A percentile compares a stretch with the other conserved stretches of the same genome.
These are phyloP conservation scores for Boletellus deceptivus DNA, from an alignment of 1,284 basidiomycete genomes.

Conservation along the genomic window DNA sequence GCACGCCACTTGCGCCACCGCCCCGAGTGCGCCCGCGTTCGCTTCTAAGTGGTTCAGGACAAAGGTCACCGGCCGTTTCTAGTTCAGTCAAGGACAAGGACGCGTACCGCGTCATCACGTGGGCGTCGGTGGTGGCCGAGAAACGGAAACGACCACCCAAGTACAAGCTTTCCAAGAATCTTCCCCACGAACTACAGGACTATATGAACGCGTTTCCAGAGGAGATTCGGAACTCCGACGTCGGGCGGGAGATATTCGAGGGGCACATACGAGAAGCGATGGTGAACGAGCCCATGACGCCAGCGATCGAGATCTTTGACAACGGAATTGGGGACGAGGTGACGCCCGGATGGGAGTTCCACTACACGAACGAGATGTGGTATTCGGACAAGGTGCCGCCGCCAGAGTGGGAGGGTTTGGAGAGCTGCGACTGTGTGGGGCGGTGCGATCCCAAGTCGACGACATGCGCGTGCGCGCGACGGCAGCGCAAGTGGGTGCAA, in stretches of 20 bases:
- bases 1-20: conserved; percentile 4
- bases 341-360: conserved; percentile 73
- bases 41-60: not conserved
- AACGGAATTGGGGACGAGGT: conserved; percentile 65
- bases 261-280: conserved; percentile 54
- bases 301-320: conserved; percentile 55
- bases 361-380: conserved; percentile 77
- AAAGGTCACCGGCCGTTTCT: not conserved
- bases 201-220: conserved; percentile 46
- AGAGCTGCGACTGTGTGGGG: conserved; percentile 73
- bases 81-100: not conserved
- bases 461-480: conserved; percentile 65
- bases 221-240: conserved; percentile 33
- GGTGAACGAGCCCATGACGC: conserved; percentile 63
- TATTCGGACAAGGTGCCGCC: conserved; percentile 63
- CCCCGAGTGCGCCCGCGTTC: not conserved
- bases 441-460: conserved; percentile 66
- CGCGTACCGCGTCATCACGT: conserved; percentile 23
- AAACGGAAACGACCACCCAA: conserved; percentile 24
- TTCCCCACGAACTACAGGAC: conserved; percentile 52
- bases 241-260: conserved; percentile 50
- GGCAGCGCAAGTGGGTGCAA: conserved; percentile 48
- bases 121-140: conserved; percentile 23
- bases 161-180: conserved; percentile 39
- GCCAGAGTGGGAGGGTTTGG: conserved; percentile 56